Conservation (phyloP, 192 early-diverging fungal species). For the Lobulomyces angularis region DNA sequence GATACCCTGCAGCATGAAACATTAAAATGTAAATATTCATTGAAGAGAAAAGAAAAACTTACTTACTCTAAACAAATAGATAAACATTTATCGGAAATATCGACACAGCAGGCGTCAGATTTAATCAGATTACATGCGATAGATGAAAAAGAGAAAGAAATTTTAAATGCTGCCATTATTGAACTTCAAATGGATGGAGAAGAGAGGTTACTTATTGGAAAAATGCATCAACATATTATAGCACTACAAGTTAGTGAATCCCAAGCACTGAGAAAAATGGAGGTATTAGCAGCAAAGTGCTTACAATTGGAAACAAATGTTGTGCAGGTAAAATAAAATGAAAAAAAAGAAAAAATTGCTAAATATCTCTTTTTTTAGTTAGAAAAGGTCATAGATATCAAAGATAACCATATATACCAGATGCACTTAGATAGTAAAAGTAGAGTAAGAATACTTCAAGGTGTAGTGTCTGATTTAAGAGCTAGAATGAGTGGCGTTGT, state of each 20-base stretch:
- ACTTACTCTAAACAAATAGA: conserved; percentile 14
- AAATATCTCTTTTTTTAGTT: conserved; percentile 6
- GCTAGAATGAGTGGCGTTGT: conserved; percentile 21
- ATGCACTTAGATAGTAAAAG: conserved; percentile 21
- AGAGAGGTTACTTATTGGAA: conserved; percentile 42
- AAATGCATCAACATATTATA: conserved; percentile 42
- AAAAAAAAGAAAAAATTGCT: conserved; percentile 1
- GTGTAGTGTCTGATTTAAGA: conserved; percentile 20
- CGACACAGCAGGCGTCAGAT: conserved; percentile 34
- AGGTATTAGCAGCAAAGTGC: conserved; percentile 16
- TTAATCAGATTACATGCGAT: conserved; percentile 12
- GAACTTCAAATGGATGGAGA: conserved; percentile 45
- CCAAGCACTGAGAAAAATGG: conserved; percentile 12
- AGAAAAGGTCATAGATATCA: conserved; percentile 25
- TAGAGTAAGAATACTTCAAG: conserved; percentile 21
- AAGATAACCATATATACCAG: conserved; percentile 27
- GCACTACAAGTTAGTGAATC: conserved; percentile 36
- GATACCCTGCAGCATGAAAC: conserved; percentile 16
- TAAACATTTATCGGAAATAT: conserved; percentile 28
- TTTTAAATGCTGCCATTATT: conserved; percentile 25
- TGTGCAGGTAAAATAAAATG: conserved; percentile 16
- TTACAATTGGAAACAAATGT: conserved; percentile 21
- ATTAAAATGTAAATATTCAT: conserved; percentile 28
- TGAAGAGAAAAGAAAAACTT: not conserved
- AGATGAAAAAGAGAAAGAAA: conserved; percentile 33